Evolutionary conservation across 2,329 filamentous ascomycete species (phyloP), one percentile per base, ranked within the genome.

Genomic region (Cordyceps javanica): DNA sequence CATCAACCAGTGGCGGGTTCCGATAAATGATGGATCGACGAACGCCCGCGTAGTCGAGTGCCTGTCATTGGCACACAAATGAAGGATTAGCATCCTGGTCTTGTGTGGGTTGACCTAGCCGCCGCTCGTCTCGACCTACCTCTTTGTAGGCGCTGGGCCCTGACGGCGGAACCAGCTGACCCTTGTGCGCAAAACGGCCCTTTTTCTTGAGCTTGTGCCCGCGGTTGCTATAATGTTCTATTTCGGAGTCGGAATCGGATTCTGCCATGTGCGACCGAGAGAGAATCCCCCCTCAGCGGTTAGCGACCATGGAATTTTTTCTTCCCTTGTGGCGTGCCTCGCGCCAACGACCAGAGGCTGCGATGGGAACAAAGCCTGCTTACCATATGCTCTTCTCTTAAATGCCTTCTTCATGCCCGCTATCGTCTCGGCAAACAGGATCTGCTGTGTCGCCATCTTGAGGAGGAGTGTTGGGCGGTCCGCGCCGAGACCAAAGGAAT

Each of bases 201-300:
- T 84, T 82, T 70, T 85, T 88, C 76, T 91, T 90, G 46, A 93
- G 77, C 70, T 92, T 93, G 71, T 90, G 84, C 60, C 88, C 88
- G 67, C 89, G 86, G 71, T 91, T 91, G 58, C 85, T 87, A 64
- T 82, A 82, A 64, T 82, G 79, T 60, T 86, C 80, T 65, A 91
- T 85, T 56, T 84, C 82, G 60, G 86, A 85, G 70, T 93, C 90
- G 59, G 88, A 90, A 69, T 92, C 89, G 64, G 86, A 90, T 61
- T 90, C 89, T 91, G 72, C 58, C 57, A 63, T 46, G 61, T 14
- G 42, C 42, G 53, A 48, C 23, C 42, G 34, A 23, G 32, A 34
- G 7, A 36, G 14, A 45, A 42, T 3, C 3, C 39, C 48, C 57
- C 39, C 50, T 69, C 58, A 69, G 54, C 21, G 48, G 67, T 67